These are phyloP conservation scores for Mycosarcoma mackinlayi DNA, from an alignment of 1,284 basidiomycete species.

Conservation along the genomic window DNA sequence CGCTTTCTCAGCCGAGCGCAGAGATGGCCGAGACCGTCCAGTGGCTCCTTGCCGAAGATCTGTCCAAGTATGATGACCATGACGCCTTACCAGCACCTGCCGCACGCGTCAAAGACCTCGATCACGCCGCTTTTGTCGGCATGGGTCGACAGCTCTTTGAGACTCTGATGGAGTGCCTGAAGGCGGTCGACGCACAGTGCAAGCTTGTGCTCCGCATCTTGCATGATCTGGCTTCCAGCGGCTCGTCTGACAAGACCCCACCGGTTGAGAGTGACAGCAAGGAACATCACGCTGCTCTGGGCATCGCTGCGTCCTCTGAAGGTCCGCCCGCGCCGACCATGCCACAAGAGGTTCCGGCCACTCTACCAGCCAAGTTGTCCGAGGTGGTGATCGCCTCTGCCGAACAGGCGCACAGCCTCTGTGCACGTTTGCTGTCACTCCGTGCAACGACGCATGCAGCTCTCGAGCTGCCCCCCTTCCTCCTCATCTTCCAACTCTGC, in stretches of 20 bases:
- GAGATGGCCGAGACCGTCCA: constrained; percentile 62
- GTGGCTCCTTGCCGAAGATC: constrained; percentile 32
- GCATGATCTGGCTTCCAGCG: constrained; percentile 64
- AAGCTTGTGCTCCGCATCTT: constrained; percentile 76
- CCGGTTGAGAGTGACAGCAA: not conserved
- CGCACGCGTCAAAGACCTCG: constrained; percentile 74
- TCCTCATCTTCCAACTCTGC: constrained; percentile 82
- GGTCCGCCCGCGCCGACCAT: constrained; percentile 31
- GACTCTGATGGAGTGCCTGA: constrained; percentile 77
- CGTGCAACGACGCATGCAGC: constrained; percentile 77
- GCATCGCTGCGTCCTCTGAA: not conserved
- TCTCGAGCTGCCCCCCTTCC: constrained; percentile 80
- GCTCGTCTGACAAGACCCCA: not conserved
- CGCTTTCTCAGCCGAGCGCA: constrained; percentile 12
- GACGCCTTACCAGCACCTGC: constrained; percentile 28
- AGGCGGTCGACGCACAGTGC: constrained; percentile 78
- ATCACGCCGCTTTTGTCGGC: constrained; percentile 77
- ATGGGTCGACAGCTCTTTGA: constrained; percentile 77
- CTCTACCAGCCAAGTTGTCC: constrained; percentile 71
- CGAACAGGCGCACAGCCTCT: constrained; percentile 84
- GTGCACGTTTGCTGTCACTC: constrained; percentile 80
- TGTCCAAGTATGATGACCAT: constrained; percentile 31
- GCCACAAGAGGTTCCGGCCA: constrained; percentile 63
- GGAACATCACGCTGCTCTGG: not conserved
- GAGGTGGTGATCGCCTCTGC: constrained; percentile 83